Conservation (phyloP, 2,329 filamentous ascomycete genomes). For the Biscogniauxia sp. region DNA sequence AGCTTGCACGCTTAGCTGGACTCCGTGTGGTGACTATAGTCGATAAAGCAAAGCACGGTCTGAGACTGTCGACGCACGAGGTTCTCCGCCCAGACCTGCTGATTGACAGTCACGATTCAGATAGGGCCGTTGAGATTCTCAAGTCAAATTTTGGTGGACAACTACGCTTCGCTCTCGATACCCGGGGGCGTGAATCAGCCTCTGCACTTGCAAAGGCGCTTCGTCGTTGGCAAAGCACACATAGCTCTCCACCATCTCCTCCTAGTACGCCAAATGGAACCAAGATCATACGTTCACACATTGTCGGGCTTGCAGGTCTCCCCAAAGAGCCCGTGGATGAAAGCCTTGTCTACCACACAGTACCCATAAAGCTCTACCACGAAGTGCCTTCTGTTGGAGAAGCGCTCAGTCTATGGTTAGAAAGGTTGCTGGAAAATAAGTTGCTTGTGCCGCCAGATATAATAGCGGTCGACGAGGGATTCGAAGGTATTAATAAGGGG, state of each 20-base stretch:
- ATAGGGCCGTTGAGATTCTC: constrained; percentile 65
- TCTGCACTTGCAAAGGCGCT: constrained; percentile 55
- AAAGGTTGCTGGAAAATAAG: constrained; percentile 56
- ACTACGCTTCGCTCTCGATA: constrained; percentile 68
- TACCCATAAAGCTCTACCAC: constrained; percentile 77
- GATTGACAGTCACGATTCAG: constrained; percentile 65
- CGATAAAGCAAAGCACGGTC: constrained; percentile 65
- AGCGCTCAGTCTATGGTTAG: constrained; percentile 63
- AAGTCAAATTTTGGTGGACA: constrained; percentile 54
- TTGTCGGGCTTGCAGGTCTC: constrained; percentile 66
- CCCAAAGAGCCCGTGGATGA: constrained; percentile 52
- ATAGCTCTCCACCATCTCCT: constrained; percentile 32
- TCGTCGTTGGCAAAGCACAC: constrained; percentile 24
- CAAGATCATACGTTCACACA: constrained; percentile 43
- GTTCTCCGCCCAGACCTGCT: constrained; percentile 57
- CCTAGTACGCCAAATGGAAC: constrained; percentile 38
- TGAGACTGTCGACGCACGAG: constrained; percentile 48
- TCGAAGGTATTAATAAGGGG: constrained; percentile 65
- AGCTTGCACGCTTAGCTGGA: constrained; percentile 65
- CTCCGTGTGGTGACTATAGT: constrained; percentile 64
- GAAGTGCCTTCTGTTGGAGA: constrained; percentile 63
- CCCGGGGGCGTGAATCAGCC: constrained; percentile 63
- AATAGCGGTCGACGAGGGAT: constrained; percentile 60
- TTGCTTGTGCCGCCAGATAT: constrained; percentile 61
- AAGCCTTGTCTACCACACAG: constrained; percentile 56